Conservation (phyloP, 768 basidiomycete species). For the Lentinula edodes region DNA sequence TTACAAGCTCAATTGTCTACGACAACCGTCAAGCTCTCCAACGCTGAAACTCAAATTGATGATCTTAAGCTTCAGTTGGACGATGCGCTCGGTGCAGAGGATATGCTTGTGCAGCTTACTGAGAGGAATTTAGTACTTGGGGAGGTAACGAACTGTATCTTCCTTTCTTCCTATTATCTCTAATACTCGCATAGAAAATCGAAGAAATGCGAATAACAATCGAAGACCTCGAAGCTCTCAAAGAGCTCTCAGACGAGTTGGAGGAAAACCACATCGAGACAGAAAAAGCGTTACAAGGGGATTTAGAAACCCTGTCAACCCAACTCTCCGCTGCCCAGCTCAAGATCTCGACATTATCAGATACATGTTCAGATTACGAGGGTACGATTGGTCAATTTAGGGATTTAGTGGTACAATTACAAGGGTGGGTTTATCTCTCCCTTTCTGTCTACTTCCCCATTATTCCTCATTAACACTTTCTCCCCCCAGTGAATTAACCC, state of each 20-base stretch:
- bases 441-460: not conserved
- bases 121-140: slow-evolving; percentile 89
- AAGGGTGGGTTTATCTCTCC: slow-evolving; percentile 48
- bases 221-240: slow-evolving; percentile 92
- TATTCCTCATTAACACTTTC: not conserved
- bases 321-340: slow-evolving; percentile 11
- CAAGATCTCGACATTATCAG: slow-evolving; percentile 68
- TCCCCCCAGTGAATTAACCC: slow-evolving; percentile 70
- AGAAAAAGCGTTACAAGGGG: slow-evolving; percentile 85
- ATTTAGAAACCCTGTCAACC: slow-evolving; percentile 37
- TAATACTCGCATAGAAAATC: slow-evolving; percentile 61
- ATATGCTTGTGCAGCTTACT: slow-evolving; percentile 92
- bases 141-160: slow-evolving; percentile 48
- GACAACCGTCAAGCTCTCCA: slow-evolving; percentile 77
- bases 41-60: slow-evolving; percentile 89
- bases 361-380: slow-evolving; percentile 80
- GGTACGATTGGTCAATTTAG: slow-evolving; percentile 88
- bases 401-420: slow-evolving; percentile 81
- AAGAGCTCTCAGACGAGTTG: slow-evolving; percentile 94
- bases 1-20: slow-evolving; percentile 1
- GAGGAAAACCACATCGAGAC: slow-evolving; percentile 96
- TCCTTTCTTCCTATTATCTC: not conserved
- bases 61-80: slow-evolving; percentile 93
- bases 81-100: slow-evolving; percentile 91
- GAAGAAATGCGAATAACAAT: slow-evolving; percentile 96